Percentiles rank a stretch among this genome's conserved stretches.
Conservation (phyloP, 2,329 filamentous ascomycete species). For the Apiospora marii region DNA sequence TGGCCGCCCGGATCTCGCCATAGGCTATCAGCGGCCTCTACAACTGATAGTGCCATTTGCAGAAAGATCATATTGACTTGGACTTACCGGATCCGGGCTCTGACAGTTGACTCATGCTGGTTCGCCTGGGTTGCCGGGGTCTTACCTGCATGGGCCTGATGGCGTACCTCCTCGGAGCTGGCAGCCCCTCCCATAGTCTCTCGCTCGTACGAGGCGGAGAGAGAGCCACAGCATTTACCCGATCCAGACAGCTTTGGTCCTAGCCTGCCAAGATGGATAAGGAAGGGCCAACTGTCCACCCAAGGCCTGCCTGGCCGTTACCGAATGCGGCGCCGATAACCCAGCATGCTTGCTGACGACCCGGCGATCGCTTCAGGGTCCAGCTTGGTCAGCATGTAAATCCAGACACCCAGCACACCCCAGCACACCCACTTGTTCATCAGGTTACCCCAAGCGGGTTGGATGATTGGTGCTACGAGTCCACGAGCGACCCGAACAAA, state of each 20-base stretch:
- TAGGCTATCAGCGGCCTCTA: background rate
- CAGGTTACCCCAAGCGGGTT: background rate
- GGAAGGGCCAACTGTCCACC: background rate
- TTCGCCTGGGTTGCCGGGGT: background rate
- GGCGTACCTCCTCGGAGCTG: constrained; percentile 14
- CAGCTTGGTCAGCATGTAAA: constrained; percentile 15
- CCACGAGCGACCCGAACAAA: background rate
- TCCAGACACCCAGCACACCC: background rate
- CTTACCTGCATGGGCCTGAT: constrained; percentile 2
- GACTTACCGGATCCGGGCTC: background rate
- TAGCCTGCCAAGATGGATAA: background rate
- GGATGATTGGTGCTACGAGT: background rate
- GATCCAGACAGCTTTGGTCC: background rate
- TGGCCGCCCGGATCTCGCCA: background rate
- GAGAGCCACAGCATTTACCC: background rate
- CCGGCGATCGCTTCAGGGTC: background rate
- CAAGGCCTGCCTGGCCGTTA: background rate
- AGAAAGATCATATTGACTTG: background rate
- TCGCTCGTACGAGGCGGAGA: background rate
- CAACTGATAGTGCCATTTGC: background rate
- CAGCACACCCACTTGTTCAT: background rate
- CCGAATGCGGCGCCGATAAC: background rate
- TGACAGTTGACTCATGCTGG: constrained; percentile 12
- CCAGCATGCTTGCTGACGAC: background rate
- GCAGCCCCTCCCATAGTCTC: background rate